Base-by-base conservation (phyloP, 441 rosid genomes). In the Gossypium schwendimanii region DNA sequence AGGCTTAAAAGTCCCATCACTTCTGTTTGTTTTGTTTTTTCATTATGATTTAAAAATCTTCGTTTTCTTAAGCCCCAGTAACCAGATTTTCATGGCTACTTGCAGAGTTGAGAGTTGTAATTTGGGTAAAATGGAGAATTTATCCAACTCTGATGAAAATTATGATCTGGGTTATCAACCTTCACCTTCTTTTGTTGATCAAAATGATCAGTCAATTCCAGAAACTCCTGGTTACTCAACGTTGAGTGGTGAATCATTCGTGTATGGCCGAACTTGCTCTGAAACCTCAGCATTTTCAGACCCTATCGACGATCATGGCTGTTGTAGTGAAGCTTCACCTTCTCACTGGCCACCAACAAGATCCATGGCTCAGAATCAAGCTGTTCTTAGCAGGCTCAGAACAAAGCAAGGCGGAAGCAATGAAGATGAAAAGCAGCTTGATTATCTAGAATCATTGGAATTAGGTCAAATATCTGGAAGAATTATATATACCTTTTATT, bases 301-400 rank as follows among this genome's bases (percentile, higher is more conserved):
- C 33, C 85, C 83, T 5, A 52, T 77, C 20, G 93, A 91, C 69
- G 91, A 86, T 49, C 77, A 75, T 55, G 84, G 89, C 63, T 83
- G 62, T 76, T 84, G 84, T 55, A 84, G 91, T 70, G 97, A 88
- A 73, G 83, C 91, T 77, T 92, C 97, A 59, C 93, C 97, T 71
- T 77, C 61, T 63, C 76, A 80, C 33, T 92, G 96, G 95, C 86
- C 86, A 11, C 73, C 61, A 45, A 73, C 81, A 44, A 84, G 81
- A 69, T 78, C 86, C 3, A 77, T 52, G 49, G 75, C 75, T 17
- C 74, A 11, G 10, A 73, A 74, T 58, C 82, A 73, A 52, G 72
- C 77, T 15, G 60, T 59, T 52, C 71, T 84, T 24, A 33, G 71
- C 62, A 81, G 69, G 71, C 62, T 78, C 23, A 82, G 75, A 36